Percentiles rank a stretch among this genome's conserved stretches.
Evolutionary conservation across 768 basidiomycete species (phyloP).

Genomic region (Crucibulum laeve): DNA sequence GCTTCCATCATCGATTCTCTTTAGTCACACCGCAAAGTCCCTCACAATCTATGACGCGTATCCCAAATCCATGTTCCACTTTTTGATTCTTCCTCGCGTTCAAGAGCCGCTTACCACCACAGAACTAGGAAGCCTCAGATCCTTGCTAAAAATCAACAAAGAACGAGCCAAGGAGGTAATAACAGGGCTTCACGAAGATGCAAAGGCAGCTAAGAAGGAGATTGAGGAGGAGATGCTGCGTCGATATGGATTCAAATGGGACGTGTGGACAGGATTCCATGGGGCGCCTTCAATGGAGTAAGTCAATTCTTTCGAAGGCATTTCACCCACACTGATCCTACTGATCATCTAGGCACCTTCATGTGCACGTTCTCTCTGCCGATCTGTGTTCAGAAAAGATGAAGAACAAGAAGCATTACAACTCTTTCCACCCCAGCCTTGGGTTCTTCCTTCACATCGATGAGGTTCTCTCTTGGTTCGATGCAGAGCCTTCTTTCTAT

Average conservation of each 20-base stretch:
- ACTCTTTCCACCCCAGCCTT: conserved; percentile 80
- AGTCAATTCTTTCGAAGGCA: conserved; percentile 20
- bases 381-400: conserved; percentile 67
- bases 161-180: conserved; percentile 52
- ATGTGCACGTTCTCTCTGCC: conserved; percentile 81
- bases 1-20: conserved; percentile 58
- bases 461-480: conserved; percentile 81
- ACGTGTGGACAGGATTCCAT: conserved; percentile 81
- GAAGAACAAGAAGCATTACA: conserved; percentile 90
- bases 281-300: conserved; percentile 83
- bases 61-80: conserved; percentile 86
- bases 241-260: conserved; percentile 73
- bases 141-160: conserved; percentile 53
- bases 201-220: conserved; percentile 47
- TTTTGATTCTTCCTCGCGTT: conserved; percentile 75
- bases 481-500: conserved; percentile 54
- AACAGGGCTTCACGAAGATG: conserved; percentile 48
- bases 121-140: conserved; percentile 49
- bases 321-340: neutral
- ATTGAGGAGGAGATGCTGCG: conserved; percentile 79
- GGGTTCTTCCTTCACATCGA: conserved; percentile 81
- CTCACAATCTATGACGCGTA: conserved; percentile 72
- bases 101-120: conserved; percentile 21
- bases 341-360: conserved; percentile 54
- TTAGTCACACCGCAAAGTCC: conserved; percentile 48